Base-by-base conservation (phyloP, 805 yeast species). In the Hanseniaspora thailandica region DNA sequence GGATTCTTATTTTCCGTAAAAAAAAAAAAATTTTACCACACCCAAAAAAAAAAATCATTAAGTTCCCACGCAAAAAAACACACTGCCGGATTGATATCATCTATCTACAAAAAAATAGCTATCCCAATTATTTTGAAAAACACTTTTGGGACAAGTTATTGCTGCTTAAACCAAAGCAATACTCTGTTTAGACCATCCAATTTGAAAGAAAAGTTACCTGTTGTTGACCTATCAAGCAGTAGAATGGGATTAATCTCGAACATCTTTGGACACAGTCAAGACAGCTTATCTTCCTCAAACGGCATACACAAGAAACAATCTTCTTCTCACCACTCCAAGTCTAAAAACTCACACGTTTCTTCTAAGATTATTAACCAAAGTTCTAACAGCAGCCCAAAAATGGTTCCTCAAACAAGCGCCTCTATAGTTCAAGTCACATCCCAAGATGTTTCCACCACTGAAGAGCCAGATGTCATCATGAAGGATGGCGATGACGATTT, bases 231-330 rank as follows among this genome's bases (percentile, higher is more conserved):
- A 23, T 15, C 41, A 43, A 45, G 22, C 10, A 46, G 43, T 23
- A 30, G 19, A 45, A 54, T 54, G 44, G 44, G 51, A 12, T 17
- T 52, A 10, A 49, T 49, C 26, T 49, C 53, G 4, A 49, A 49
- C 13, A 49, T 49, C n/a, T 49, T 49, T 31, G 53, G 53, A 19
- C 47, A 49, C 28, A 23, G 17, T 28, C 50, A 47, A 26, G 26
- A 35, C 22, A 20, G 28, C 9, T 25, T 38, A 17, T 23, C 55
- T 19, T 31, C 47, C 4, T 62, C 61, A 43, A 55, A 63, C 1
- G 63, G 61, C 19, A 56, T 62, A n/a, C 58, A 58, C 4, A 63
- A 63, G n/a, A 63, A 61, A 52, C 65, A 63, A 35, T 66, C 59
- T 39, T 58, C 62, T 38, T 61, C 63, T 1, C 46, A 56, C n/a